Evolutionary conservation across 1,139 yeast species (phyloP), one percentile per base, ranked within the genome.

Genomic region (Kurtzmaniella quercitrusa): DNA sequence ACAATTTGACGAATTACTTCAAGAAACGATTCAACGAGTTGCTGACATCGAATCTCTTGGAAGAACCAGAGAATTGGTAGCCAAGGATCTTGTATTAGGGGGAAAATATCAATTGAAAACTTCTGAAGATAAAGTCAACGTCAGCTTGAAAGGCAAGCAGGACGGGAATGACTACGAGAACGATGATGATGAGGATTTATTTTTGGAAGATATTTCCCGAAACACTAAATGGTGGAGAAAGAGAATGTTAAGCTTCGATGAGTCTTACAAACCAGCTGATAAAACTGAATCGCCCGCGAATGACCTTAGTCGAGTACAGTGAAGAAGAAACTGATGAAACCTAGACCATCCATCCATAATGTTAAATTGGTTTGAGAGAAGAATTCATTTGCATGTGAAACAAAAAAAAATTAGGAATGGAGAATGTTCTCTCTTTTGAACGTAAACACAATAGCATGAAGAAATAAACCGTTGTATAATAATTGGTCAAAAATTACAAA

Each of bases 51-150:
- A 87, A 60, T 77, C 89, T 1, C 66, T 87, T 44, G 85, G 82
- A n/a, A 76, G 95, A 62, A 87, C 95, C 0, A 68, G 95, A 43
- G 95, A 87, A 56, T 50, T 87, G n/a, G 81, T 85, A 0, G 72
- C 84, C 41, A 87, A 87, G 56, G 95, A 86, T 53, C 71, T 87
- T 46, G 73, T 75, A 17, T 62, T 70, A 11, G 87, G 87, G 1
- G 73, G 80, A 15, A 56, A 57, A 5, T 78, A 75, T 51, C 58
- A 59, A 21, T 40, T 75, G 16, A 42, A 49, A 17, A 46, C 47
- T 15, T 46, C 49, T 7, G 51, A 53, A 17, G 49, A 53, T 1
- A 42, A 42, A 17, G 55, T 53, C 37, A 50, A 50, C 33, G 42
- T 58, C 3, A 53, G 45, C 17, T 50, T 49, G 46, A 46, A 40